phyloP scores from a whole-genome alignment of 2,329 filamentous ascomycete genomes.

The Exophiala xenobiotica region DNA sequence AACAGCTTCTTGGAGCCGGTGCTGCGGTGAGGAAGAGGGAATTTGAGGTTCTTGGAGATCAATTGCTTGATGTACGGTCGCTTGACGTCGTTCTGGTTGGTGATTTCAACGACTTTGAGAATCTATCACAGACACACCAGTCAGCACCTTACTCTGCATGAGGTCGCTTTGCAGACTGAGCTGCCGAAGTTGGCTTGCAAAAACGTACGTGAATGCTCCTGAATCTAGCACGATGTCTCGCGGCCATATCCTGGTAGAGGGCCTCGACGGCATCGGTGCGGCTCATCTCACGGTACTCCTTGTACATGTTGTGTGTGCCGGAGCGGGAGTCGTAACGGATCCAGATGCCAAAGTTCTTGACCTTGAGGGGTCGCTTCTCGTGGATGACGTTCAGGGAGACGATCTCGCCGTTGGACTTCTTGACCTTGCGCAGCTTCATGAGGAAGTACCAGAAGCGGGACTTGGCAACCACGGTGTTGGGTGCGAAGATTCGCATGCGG shows the following conservation, averaged over 20 bases:
- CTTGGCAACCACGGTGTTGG: constrained; percentile 97
- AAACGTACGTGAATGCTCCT: constrained; percentile 92
- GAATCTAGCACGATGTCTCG: constrained; percentile 97
- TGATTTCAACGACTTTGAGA: constrained; percentile 95
- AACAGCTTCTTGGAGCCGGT: constrained; percentile 89
- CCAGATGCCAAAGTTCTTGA: constrained; percentile 99
- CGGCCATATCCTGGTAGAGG: constrained; percentile 99
- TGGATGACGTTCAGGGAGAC: constrained; percentile 93
- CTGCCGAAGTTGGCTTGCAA: no score
- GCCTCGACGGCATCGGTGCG: constrained; percentile 92
- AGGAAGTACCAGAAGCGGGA: constrained; percentile 99
- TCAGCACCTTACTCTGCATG: no score
- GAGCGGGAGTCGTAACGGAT: constrained; percentile 99
- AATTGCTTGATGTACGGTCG: constrained; percentile 99
- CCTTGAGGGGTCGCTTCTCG: constrained; percentile 98
- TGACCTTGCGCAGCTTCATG: constrained; percentile 98
- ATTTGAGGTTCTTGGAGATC: constrained; percentile 88
- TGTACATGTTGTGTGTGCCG: constrained; percentile 99
- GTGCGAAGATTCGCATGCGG: constrained; percentile 99
- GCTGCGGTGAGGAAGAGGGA: constrained; percentile 97
- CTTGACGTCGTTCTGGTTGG: constrained; percentile 92
- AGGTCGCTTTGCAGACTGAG: no score
- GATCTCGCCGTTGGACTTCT: constrained; percentile 99
- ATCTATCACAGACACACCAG: constrained; percentile 63
- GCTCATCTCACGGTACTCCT: constrained; percentile 99